Percentiles rank a stretch among this genome's conserved stretches.
Evolutionary conservation across 164 flowering plant species (phyloP).

Genomic region (Nymphaea thermarum): DNA sequence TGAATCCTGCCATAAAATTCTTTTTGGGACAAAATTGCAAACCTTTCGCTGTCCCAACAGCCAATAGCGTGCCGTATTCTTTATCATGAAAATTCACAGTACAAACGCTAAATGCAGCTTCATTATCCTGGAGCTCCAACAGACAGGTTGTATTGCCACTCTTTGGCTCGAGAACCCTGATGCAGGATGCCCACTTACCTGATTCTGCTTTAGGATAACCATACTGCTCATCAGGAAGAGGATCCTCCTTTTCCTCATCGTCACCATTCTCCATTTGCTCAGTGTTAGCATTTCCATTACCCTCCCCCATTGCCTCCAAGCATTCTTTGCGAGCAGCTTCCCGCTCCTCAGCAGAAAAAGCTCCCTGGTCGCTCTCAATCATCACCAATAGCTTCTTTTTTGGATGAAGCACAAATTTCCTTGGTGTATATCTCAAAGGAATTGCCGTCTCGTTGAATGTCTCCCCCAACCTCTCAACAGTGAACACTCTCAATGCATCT

Average conservation of each 20-base stretch:
- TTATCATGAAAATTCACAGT: constrained; percentile 96
- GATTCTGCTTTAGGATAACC: constrained; percentile 97
- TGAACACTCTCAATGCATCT: constrained; percentile 81
- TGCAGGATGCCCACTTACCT: constrained; percentile 95
- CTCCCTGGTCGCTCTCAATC: constrained; percentile 98
- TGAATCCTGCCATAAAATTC: constrained; percentile 49
- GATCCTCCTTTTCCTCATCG: constrained; percentile 49
- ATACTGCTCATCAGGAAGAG: constrained; percentile 93
- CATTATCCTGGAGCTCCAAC: constrained; percentile 95
- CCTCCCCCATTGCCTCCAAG: constrained; percentile 83
- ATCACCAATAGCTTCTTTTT: constrained; percentile 61
- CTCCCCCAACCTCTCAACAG: constrained; percentile 89
- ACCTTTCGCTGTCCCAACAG: constrained; percentile 94
- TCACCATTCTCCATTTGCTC: constrained; percentile 87
- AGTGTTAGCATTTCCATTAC: constrained; percentile 35
- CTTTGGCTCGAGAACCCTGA: constrained; percentile 91
- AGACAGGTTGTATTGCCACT: constrained; percentile 71
- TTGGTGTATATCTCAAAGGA: constrained; percentile 93
- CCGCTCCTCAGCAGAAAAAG: constrained; percentile 88
- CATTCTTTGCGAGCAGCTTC: constrained; percentile 89
- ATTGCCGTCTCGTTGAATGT: constrained; percentile 88
- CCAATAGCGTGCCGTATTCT: constrained; percentile 91
- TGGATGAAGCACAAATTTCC: constrained; percentile 94
- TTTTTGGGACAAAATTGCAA: constrained; percentile 86
- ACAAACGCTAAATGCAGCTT: constrained; percentile 93